Conservation (phyloP, 306 rosid species). For the Albizia julibrissin region DNA sequence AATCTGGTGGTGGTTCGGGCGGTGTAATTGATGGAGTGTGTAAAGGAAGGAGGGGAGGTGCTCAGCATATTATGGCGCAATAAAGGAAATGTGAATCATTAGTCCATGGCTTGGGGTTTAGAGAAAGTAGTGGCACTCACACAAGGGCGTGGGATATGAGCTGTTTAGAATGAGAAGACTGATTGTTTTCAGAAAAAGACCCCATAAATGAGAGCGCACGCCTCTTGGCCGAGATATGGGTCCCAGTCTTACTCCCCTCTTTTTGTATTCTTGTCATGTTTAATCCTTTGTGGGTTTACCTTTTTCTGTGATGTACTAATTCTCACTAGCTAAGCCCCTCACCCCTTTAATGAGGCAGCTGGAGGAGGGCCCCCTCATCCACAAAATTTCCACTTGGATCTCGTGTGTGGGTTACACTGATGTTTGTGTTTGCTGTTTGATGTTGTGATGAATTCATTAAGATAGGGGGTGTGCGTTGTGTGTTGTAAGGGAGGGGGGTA, state of each 20-base stretch:
- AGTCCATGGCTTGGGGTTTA: slow-evolving; percentile 54
- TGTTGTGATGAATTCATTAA: not conserved
- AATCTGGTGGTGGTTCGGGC: slow-evolving; percentile 37
- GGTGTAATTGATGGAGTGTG: slow-evolving; percentile 33
- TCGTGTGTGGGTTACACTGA: slow-evolving; percentile 24
- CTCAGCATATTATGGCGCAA: slow-evolving; percentile 36
- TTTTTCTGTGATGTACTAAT: slow-evolving; percentile 46
- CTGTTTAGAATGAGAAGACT: slow-evolving; percentile 57
- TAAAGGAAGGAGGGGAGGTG: slow-evolving; percentile 23
- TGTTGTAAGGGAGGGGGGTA: slow-evolving; percentile 18
- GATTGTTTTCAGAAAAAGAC: slow-evolving; percentile 34
- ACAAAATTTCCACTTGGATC: slow-evolving; percentile 14
- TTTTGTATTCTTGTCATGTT: slow-evolving; percentile 59
- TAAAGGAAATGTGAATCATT: slow-evolving; percentile 49
- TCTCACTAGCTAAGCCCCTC: slow-evolving; percentile 47
- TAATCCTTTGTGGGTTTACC: slow-evolving; percentile 48
- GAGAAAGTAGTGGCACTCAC: slow-evolving; percentile 68
- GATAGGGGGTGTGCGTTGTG: not conserved
- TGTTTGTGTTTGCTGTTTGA: slow-evolving; percentile 4
- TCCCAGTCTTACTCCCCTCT: slow-evolving; percentile 49
- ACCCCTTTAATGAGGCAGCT: slow-evolving; percentile 44
- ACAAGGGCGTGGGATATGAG: slow-evolving; percentile 50
- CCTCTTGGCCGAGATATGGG: slow-evolving; percentile 58
- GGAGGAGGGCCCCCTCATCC: slow-evolving; percentile 22
- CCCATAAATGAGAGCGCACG: slow-evolving; percentile 50